Evolutionary conservation across 176 grass and related monocot genomes (phyloP).

Genomic region (Avena insularis): DNA sequence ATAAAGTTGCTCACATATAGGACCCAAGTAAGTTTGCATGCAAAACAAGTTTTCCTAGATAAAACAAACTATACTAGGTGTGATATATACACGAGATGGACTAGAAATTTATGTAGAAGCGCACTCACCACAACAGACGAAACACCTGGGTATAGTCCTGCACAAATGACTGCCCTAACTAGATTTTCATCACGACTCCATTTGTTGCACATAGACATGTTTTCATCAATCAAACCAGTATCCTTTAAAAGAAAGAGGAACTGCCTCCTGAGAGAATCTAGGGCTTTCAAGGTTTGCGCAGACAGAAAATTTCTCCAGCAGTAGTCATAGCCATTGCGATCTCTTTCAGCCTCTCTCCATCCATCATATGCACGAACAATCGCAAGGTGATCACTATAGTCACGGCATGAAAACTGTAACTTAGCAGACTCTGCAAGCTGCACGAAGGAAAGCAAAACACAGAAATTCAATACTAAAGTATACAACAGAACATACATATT

Average conservation of each 20-base stretch:
- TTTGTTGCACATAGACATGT: slow-evolving; percentile 72
- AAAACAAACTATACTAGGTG: slow-evolving; percentile 18
- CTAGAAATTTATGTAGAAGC: slow-evolving; percentile 22
- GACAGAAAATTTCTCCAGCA: slow-evolving; percentile 99
- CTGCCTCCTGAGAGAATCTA: slow-evolving; percentile 88
- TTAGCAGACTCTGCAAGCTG: slow-evolving; percentile 95
- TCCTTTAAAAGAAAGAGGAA: slow-evolving; percentile 91
- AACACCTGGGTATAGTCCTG: slow-evolving; percentile 96
- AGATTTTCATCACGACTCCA: slow-evolving; percentile 94
- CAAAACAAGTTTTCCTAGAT: slow-evolving; percentile 16
- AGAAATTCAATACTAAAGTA: slow-evolving; percentile 15
- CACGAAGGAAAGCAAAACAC: slow-evolving; percentile 44
- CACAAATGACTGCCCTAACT: slow-evolving; percentile 89
- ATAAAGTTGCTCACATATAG: background rate
- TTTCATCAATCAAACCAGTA: slow-evolving; percentile 84
- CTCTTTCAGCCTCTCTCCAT: slow-evolving; percentile 95
- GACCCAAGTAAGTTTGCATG: slow-evolving; percentile 19
- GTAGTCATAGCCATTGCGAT: slow-evolving; percentile 92
- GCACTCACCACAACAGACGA: slow-evolving; percentile 87
- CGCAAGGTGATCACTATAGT: slow-evolving; percentile 93
- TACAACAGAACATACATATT: slow-evolving; percentile 15
- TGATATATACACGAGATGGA: slow-evolving; percentile 18
- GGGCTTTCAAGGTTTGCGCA: slow-evolving; percentile 86
- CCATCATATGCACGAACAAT: slow-evolving; percentile 89
- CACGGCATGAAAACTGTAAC: slow-evolving; percentile 84